These are phyloP conservation scores for Crithidia acanthocephali DNA, from an alignment of 208 protist species.

Conservation along the genomic window DNA sequence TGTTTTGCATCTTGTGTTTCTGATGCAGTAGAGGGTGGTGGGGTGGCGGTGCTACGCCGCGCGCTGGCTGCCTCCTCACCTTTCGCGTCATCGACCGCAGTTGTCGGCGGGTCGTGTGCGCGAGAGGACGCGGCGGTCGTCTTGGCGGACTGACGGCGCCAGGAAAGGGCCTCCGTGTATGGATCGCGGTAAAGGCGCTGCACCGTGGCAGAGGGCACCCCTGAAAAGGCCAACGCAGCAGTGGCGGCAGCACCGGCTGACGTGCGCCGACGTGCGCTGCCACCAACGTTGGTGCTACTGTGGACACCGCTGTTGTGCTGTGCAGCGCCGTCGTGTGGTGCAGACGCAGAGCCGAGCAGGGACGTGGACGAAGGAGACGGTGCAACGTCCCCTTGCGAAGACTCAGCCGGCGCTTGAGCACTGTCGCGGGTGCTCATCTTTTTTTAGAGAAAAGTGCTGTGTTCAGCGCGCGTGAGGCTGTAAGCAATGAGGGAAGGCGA, in stretches of 20 bases:
- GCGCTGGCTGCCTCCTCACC: background rate
- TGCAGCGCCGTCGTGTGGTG: background rate
- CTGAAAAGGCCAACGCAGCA: background rate
- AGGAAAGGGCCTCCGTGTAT: background rate
- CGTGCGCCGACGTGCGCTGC: background rate
- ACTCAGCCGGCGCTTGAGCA: too few species aligned
- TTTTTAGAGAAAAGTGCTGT: too few species aligned
- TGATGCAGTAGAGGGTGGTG: background rate
- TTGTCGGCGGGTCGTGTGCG: background rate
- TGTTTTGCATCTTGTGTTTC: background rate
- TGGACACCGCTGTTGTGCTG: background rate
- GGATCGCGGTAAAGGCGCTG: background rate
- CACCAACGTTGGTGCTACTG: too few species aligned
- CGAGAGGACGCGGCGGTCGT: background rate
- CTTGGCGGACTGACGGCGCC: background rate
- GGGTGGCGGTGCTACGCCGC: too few species aligned
- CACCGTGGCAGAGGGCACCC: conserved; percentile 2
- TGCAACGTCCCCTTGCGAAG: background rate
- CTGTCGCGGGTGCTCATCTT: background rate
- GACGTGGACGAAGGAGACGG: background rate
- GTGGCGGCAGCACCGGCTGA: background rate
- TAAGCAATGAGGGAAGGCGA: too few species aligned
- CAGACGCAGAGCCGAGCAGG: background rate
- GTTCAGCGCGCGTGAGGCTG: too few species aligned
- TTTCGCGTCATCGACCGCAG: background rate